phyloP scores from a whole-genome alignment of 176 grass and related monocot genomes.

The Phoenix dactylifera region DNA sequence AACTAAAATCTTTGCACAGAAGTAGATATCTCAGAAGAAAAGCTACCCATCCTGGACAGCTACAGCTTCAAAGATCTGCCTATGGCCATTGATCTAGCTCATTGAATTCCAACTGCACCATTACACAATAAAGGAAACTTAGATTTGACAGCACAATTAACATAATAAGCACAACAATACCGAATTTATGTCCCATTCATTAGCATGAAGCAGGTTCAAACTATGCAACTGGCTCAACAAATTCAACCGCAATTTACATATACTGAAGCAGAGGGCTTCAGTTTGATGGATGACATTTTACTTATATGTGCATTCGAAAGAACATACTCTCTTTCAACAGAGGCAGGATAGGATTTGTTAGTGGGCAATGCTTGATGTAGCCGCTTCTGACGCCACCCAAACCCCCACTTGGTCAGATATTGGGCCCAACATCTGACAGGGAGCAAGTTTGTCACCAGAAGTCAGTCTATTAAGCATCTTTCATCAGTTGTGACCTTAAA shows the following conservation, averaged over 20 bases:
- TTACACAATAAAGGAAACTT: slow-evolving; percentile 14
- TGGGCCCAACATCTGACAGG: not conserved
- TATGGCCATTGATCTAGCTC: slow-evolving; percentile 12
- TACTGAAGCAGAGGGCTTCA: not conserved
- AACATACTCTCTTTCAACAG: not conserved
- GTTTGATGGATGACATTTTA: not conserved
- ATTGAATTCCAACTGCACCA: slow-evolving; percentile 57
- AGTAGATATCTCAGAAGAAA: no score
- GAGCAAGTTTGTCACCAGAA: no score
- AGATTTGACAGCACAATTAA: not conserved
- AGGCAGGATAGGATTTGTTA: no score
- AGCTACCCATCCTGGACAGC: no score
- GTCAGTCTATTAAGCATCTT: no score
- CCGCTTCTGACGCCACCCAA: not conserved
- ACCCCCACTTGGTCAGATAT: not conserved
- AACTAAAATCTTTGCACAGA: no score
- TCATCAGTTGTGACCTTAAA: no score
- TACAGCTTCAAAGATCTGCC: not conserved
- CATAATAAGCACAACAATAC: no score
- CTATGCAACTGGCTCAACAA: not conserved
- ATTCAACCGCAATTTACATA: not conserved
- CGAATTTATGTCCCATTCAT: not conserved
- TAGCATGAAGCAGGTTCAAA: not conserved
- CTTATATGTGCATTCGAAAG: not conserved
- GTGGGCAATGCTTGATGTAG: no score